Percentiles rank a stretch among this genome's conserved stretches.
phyloP scores from a whole-genome alignment of 73 alveolate genomes.

The Tetrahymena thermophila region DNA sequence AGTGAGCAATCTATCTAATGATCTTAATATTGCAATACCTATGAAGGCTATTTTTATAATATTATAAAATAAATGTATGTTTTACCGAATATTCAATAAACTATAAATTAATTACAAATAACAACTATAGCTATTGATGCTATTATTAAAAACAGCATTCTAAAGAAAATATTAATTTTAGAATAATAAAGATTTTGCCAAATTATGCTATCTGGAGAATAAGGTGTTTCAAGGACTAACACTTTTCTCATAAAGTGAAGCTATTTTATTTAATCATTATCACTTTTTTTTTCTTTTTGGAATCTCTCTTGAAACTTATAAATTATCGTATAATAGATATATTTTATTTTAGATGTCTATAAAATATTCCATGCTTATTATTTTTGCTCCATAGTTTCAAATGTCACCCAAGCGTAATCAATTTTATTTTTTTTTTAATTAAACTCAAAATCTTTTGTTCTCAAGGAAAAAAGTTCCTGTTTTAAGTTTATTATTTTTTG shows the following conservation, averaged over 20 bases:
- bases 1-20: neutral
- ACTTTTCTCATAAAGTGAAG: neutral
- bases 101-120: neutral
- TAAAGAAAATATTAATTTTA: neutral
- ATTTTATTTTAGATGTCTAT: neutral
- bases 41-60: neutral
- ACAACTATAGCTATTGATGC: neutral
- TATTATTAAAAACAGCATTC: neutral
- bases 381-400: neutral
- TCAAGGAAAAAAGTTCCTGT: neutral
- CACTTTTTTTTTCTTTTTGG: neutral
- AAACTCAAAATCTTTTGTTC: neutral
- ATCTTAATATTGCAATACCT: neutral
- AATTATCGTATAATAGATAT: neutral
- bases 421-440: neutral
- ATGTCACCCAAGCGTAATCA: neutral
- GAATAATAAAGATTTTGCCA: neutral
- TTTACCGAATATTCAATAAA: neutral
- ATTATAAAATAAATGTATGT: neutral
- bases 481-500: neutral
- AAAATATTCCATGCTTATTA: neutral
- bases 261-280: neutral
- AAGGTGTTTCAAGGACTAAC: neutral
- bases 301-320: neutral
- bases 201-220: neutral